These are phyloP conservation scores for Mucor plumbeus DNA, from an alignment of 371 early-diverging fungal species.

Conservation along the genomic window DNA sequence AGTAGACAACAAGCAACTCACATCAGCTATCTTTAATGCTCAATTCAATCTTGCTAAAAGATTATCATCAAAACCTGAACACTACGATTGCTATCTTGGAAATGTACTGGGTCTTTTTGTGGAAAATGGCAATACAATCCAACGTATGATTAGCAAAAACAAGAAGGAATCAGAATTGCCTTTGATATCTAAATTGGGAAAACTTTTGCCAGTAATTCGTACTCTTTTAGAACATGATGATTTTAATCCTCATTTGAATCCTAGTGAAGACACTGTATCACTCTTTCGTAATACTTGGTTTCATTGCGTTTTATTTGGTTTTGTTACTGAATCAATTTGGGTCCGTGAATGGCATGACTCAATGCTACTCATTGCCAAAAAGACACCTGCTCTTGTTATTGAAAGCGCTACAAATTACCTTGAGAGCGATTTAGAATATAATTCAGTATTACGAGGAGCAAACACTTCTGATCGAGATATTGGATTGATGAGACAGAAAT, in stretches of 20 bases:
- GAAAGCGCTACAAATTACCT: conserved; percentile 78
- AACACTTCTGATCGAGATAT: conserved; percentile 60
- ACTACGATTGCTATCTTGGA: conserved; percentile 60
- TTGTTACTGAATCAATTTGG: conserved; percentile 80
- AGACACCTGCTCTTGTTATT: conserved; percentile 85
- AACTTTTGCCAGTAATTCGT: conserved; percentile 69
- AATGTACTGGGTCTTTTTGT: conserved; percentile 67
- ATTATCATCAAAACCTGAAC: conserved; percentile 59
- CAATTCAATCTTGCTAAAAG: conserved; percentile 56
- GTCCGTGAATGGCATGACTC: conserved; percentile 74
- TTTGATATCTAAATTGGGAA: conserved; percentile 65
- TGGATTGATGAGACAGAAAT: conserved; percentile 39
- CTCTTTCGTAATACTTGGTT: conserved; percentile 93
- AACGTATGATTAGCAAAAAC: conserved; percentile 51
- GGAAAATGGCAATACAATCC: conserved; percentile 74
- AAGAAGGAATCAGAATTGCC: conserved; percentile 60
- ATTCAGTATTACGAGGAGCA: conserved; percentile 80
- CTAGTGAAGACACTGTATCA: conserved; percentile 68
- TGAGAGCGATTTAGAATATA: conserved; percentile 89
- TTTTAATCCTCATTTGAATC: conserved; percentile 66
- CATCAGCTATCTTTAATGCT: conserved; percentile 39
- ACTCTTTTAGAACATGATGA: conserved; percentile 64
- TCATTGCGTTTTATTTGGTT: conserved; percentile 81
- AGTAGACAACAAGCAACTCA: conserved; percentile 52
- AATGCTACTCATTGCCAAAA: conserved; percentile 76